A percentile compares a stretch with the other conserved stretches of the same genome.
Conservation (phyloP, 148 eudicot genomes). For the Heliosperma pusillum region DNA sequence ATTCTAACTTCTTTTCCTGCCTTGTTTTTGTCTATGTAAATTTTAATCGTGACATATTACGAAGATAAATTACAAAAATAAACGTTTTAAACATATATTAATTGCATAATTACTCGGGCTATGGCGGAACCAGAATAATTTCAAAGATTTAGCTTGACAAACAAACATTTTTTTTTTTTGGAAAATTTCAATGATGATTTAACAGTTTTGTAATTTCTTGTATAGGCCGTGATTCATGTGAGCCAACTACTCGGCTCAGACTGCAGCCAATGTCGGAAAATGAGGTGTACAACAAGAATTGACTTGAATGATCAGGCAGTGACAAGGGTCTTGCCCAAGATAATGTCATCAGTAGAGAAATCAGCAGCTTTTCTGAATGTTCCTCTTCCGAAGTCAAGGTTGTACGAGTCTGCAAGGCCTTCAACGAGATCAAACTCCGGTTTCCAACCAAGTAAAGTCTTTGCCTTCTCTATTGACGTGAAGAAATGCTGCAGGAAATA, state of each 20-base stretch:
- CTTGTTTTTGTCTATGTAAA: too few relatives aligned
- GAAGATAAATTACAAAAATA: too few relatives aligned
- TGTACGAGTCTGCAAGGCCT: constrained; percentile 88
- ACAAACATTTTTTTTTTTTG: too few relatives aligned
- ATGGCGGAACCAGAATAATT: too few relatives aligned
- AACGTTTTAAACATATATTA: too few relatives aligned
- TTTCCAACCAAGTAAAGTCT: constrained; percentile 64
- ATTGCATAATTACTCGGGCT: too few relatives aligned
- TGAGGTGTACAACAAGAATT: background rate
- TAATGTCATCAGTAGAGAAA: constrained; percentile 88
- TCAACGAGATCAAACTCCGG: constrained; percentile 81
- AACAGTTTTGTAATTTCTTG: too few relatives aligned
- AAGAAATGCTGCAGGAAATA: constrained; percentile 81
- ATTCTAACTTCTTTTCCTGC: too few relatives aligned
- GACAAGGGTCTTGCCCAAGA: constrained; percentile 80
- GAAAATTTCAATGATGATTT: too few relatives aligned
- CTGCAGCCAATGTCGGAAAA: background rate
- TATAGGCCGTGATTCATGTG: too few relatives aligned
- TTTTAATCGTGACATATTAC: too few relatives aligned
- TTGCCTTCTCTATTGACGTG: constrained; percentile 88
- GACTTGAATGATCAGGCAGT: constrained; percentile 21
- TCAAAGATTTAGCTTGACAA: too few relatives aligned
- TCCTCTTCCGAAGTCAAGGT: constrained; percentile 89
- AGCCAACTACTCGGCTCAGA: background rate
- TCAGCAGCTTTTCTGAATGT: constrained; percentile 90